Percentiles rank a stretch among this genome's conserved stretches.
Conservation (phyloP, 2,329 filamentous ascomycete species). For the Fusarium keratoplasticum region DNA sequence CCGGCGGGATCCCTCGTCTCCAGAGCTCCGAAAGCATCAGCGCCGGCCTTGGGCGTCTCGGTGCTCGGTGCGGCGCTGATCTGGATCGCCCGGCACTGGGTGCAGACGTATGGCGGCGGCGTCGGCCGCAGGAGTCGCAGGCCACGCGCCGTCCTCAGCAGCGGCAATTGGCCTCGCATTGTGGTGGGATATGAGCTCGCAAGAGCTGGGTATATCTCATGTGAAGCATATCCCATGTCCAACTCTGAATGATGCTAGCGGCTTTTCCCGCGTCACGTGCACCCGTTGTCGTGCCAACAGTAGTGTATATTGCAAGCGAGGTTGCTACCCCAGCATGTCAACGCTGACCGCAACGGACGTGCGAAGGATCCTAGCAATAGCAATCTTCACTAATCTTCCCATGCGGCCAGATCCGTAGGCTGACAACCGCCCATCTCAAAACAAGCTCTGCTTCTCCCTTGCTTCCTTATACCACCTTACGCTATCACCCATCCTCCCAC, state of each 20-base stretch:
- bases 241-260: slow-evolving; percentile 40
- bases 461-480: slow-evolving; percentile 15
- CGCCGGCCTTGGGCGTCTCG: slow-evolving; percentile 61
- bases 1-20: slow-evolving; percentile 63
- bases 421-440: slow-evolving; percentile 32
- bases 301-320: not conserved
- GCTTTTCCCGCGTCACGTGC: slow-evolving; percentile 51
- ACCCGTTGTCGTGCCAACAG: slow-evolving; percentile 41
- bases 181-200: slow-evolving; percentile 38
- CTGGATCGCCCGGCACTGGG: slow-evolving; percentile 70
- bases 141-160: slow-evolving; percentile 51
- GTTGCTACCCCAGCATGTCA: not conserved
- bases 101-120: slow-evolving; percentile 57
- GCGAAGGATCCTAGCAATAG: not conserved
- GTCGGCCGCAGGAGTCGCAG: slow-evolving; percentile 43
- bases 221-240: slow-evolving; percentile 12
- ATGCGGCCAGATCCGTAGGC: slow-evolving; percentile 42
- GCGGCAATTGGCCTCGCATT: slow-evolving; percentile 59
- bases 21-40: slow-evolving; percentile 67
- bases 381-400: slow-evolving; percentile 34
- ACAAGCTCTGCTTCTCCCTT: slow-evolving; percentile 23
- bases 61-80: slow-evolving; percentile 72
- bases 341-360: not conserved
- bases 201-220: slow-evolving; percentile 31
- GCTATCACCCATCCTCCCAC: not conserved